Base-by-base conservation (phyloP, 805 yeast genomes). In the Ogataea chonburiensis region DNA sequence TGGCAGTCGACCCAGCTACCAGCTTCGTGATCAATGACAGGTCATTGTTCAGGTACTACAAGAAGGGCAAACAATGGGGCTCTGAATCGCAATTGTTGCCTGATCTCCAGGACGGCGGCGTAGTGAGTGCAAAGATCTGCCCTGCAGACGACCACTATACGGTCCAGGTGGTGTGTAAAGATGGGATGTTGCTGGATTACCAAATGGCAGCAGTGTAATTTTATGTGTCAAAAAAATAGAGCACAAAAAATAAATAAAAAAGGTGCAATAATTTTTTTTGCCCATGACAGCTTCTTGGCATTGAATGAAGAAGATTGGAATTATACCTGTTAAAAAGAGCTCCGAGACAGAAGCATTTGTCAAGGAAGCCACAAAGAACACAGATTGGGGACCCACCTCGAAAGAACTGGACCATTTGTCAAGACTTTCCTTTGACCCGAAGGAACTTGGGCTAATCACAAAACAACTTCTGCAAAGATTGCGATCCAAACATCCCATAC, bases 381-480 rank as follows among this genome's bases (percentile, higher is more conserved):
- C 68, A 7, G 19, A 40, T 2, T 61, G 68, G 47, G 83, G 56
- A 1, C 81, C 81, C 0, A 72, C 74, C 6, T 73, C 77, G n/a
- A 61, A 70, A 5, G 72, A 77, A 40, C 60, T 79, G 51, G 70
- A 70, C 39, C 77, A 75, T 32, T 56, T 79, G 3, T 67, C 81
- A 1, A 56, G 63, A 3, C 52, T 75, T 15, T 67, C 83, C 0
- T 65, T 61, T 37, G 56, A 66, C 31, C 43, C 63, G 11, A 61
- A 59, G 42, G 63, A 69, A 8, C 46, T 73, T 18, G 52, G 56
- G 11, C 63, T 60, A 19, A 69, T 78, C 5, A 56, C 60, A 5
- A 58, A 56, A 19, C 61, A 66, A 5, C 41, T 79, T 4, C 52
- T 52, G 13, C 73, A 68, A 46, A 55, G 75, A 29, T 44, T 78